Conservation (phyloP, 768 basidiomycete genomes). For the Pleurotus djamor region DNA sequence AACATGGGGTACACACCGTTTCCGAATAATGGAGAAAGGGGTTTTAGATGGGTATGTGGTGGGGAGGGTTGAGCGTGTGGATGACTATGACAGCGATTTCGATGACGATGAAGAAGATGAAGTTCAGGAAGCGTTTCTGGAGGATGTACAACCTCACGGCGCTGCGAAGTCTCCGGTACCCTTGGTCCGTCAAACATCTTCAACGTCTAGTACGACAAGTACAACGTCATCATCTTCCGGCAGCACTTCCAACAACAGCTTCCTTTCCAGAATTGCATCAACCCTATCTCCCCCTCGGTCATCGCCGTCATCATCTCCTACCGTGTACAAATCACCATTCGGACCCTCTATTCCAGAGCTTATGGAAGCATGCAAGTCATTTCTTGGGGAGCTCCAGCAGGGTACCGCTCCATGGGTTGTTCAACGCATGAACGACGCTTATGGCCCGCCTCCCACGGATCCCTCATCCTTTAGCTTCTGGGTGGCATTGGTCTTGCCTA, state of each 20-base stretch:
- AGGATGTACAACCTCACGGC: background rate
- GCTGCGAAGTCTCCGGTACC: background rate
- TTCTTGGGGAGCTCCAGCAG: constrained; percentile 43
- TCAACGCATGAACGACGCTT: constrained; percentile 77
- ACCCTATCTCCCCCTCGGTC: constrained; percentile 2
- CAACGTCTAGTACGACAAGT: constrained; percentile 8
- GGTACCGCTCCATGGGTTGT: constrained; percentile 93
- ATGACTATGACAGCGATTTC: constrained; percentile 7
- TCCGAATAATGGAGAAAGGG: constrained; percentile 83
- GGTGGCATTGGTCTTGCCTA: constrained; percentile 88
- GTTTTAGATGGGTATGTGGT: constrained; percentile 89
- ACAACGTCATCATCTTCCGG: constrained; percentile 9
- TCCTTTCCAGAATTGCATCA: constrained; percentile 1
- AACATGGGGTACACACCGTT: constrained; percentile 64
- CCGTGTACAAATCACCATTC: constrained; percentile 14
- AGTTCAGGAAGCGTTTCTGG: background rate
- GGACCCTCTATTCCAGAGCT: constrained; percentile 49
- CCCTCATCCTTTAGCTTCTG: constrained; percentile 79
- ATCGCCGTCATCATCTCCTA: constrained; percentile 13
- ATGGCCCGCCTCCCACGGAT: constrained; percentile 54
- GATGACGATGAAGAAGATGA: background rate
- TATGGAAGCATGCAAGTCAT: constrained; percentile 39
- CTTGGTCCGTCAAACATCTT: background rate
- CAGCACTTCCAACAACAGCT: constrained; percentile 4
- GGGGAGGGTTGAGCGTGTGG: constrained; percentile 61